A percentile compares a stretch with the other conserved stretches of the same genome.
Evolutionary conservation across 2,329 filamentous ascomycete species (phyloP).

Genomic region (Cordyceps cateniannulata): DNA sequence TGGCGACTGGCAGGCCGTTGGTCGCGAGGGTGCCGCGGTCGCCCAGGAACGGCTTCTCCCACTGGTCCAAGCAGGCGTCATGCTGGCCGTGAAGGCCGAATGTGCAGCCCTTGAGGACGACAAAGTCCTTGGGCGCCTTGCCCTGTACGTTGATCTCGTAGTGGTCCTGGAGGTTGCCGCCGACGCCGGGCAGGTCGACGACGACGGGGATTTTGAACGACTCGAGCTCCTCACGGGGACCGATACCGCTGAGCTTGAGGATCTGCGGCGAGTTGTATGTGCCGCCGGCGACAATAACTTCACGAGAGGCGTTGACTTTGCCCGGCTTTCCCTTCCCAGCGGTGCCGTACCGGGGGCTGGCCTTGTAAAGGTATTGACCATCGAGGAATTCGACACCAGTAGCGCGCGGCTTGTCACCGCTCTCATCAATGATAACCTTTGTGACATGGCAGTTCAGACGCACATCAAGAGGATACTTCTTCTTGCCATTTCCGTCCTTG

Average conservation of each 20-base stretch:
- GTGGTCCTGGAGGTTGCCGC: slow-evolving; percentile 53
- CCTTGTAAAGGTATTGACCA: slow-evolving; percentile 39
- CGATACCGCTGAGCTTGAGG: slow-evolving; percentile 44
- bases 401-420: slow-evolving; percentile 31
- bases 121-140: slow-evolving; percentile 21
- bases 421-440: slow-evolving; percentile 37
- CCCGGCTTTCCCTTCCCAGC: slow-evolving; percentile 26
- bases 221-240: slow-evolving; percentile 34
- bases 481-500: slow-evolving; percentile 40
- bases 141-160: slow-evolving; percentile 38
- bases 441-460: slow-evolving; percentile 40
- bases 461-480: slow-evolving; percentile 51
- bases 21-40: slow-evolving; percentile 32
- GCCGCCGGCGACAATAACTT: slow-evolving; percentile 45
- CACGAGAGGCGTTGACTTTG: slow-evolving; percentile 33
- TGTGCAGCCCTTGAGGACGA: slow-evolving; percentile 24
- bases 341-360: slow-evolving; percentile 30
- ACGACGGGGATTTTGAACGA: slow-evolving; percentile 36
- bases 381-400: slow-evolving; percentile 44
- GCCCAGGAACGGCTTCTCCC: slow-evolving; percentile 22
- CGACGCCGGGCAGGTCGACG: slow-evolving; percentile 51
- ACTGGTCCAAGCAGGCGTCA: slow-evolving; percentile 32
- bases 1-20: slow-evolving; percentile 45
- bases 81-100: slow-evolving; percentile 22
- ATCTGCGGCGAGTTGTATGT: slow-evolving; percentile 48